Base-by-base conservation (phyloP, 1,284 basidiomycete genomes). In the Porphyrellus sp. region DNA sequence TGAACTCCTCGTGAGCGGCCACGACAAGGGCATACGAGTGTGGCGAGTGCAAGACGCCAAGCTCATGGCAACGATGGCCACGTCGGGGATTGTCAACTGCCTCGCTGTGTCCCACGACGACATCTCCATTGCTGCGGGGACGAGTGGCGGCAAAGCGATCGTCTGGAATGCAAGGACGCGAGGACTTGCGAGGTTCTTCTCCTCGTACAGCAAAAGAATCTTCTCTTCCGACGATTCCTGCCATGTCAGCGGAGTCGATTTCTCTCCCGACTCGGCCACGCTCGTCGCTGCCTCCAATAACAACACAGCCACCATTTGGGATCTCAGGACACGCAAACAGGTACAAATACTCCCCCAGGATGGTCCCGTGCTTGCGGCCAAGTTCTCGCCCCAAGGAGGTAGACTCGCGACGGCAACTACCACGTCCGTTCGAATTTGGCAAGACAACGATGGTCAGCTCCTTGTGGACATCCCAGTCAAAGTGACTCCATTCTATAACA, bases 241-340 rank as follows among this genome's bases (percentile, higher is more conserved):
- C n/a, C n/a, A n/a, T n/a, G n/a, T n/a, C n/a, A n/a, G n/a, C n/a
- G n/a, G n/a, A n/a, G 47, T 59, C 21, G 59, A 59, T 37, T 59
- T 59, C 31, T 59, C 59, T 5, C 59, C 59, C 18, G 48, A 61
- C 51, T 37, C 41, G 16, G 28, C 47, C 6, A 35, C 45, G 11
- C 56, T 59, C 34, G 56, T 46, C 37, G 11, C 23, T 12, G 51
- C 45, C 8, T 50, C 34, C 15, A 56, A 52, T 3, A 39, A 47
- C 37, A 41, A 53, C 24, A 30, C 46, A 27, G 52, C 53, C 20
- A 24, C 27, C 7, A 11, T 59, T n/a, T 59, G 27, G 44, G 45
- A 61, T 18, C 8, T 52, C 16, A 28, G n/a, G 15, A 16, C 25
- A 3, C 25, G 31, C 18, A 42, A 20, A 15, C 18, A 28, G 34